Evolutionary conservation across 2,329 filamentous ascomycete genomes (phyloP).

Genomic region (Penicillium brasilianum): DNA sequence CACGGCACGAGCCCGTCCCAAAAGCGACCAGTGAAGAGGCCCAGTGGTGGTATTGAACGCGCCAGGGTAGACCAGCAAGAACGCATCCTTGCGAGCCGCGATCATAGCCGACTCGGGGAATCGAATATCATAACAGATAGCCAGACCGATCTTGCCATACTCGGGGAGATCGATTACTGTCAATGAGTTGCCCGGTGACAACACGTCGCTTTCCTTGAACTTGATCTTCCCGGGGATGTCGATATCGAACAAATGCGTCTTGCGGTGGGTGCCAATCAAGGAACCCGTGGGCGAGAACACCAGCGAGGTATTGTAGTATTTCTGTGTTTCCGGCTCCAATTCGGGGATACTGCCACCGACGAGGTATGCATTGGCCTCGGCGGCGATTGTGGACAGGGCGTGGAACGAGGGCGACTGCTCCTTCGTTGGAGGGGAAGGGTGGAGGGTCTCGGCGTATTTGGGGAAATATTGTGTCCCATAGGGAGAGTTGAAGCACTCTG

Average conservation of each 20-base stretch:
- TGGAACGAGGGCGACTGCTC: conserved; percentile 82
- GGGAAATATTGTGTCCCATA: conserved; percentile 93
- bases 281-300: conserved; percentile 77
- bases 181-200: conserved; percentile 81
- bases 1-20: conserved; percentile 79
- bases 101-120: conserved; percentile 94
- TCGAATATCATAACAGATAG: conserved; percentile 97
- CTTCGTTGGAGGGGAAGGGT: conserved; percentile 72
- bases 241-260: conserved; percentile 97
- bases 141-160: conserved; percentile 84
- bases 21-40: conserved; percentile 85
- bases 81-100: conserved; percentile 82
- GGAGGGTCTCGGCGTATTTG: conserved; percentile 86
- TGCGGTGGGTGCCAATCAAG: conserved; percentile 87
- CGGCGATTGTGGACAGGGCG: conserved; percentile 78
- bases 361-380: conserved; percentile 78
- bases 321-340: conserved; percentile 66
- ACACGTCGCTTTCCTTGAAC: conserved; percentile 88
- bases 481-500: conserved; percentile 98
- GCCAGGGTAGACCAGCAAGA: conserved; percentile 89
- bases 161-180: conserved; percentile 86
- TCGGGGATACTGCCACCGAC: conserved; percentile 94
- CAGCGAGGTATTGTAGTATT: conserved; percentile 89
- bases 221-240: conserved; percentile 93
- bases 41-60: conserved; percentile 96